Evolutionary conservation across 129 eudicot species (phyloP).

Genomic region (Lactuca saligna): DNA sequence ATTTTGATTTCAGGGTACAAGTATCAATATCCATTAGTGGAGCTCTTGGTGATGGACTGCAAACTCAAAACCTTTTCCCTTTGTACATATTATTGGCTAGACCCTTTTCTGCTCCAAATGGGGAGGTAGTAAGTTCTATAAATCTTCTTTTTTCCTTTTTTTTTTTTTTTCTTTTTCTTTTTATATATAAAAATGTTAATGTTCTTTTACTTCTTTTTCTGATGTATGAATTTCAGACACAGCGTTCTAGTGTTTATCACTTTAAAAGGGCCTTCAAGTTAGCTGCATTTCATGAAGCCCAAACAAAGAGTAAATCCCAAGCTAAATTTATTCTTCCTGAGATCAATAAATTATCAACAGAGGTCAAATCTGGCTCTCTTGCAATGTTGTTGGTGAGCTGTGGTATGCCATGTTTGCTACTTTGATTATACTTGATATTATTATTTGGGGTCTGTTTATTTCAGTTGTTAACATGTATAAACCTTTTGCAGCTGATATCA

Average conservation of each 20-base stretch:
- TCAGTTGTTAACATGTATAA: conserved; percentile 10
- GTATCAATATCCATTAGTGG: conserved; percentile 64
- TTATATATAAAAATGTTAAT: background rate
- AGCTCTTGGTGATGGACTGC: conserved; percentile 42
- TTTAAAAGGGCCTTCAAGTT: conserved; percentile 54
- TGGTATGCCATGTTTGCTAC: conserved; percentile 48
- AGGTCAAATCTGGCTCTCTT: conserved; percentile 58
- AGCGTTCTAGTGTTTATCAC: conserved; percentile 66
- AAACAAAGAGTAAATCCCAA: conserved; percentile 31
- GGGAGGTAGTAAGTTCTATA: conserved; percentile 52
- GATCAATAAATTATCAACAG: conserved; percentile 57
- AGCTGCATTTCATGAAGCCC: conserved; percentile 42
- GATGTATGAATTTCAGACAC: conserved; percentile 21
- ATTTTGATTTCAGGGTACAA: conserved; percentile 51
- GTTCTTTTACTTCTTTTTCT: conserved; percentile 14
- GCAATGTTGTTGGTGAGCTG: conserved; percentile 73
- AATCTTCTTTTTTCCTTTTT: background rate
- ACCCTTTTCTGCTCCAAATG: conserved; percentile 40
- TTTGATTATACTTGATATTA: background rate
- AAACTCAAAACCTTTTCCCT: conserved; percentile 56
- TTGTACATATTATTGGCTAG: conserved; percentile 73
- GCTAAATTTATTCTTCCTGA: conserved; percentile 83
- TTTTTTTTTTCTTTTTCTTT: background rate
- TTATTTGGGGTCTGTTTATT: background rate
- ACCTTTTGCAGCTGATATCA: conserved; percentile 43